Evolutionary conservation across 352 stramenopile genomes (phyloP), one percentile per base, ranked within the genome.

Genomic region (Phytopythium kandeliae): DNA sequence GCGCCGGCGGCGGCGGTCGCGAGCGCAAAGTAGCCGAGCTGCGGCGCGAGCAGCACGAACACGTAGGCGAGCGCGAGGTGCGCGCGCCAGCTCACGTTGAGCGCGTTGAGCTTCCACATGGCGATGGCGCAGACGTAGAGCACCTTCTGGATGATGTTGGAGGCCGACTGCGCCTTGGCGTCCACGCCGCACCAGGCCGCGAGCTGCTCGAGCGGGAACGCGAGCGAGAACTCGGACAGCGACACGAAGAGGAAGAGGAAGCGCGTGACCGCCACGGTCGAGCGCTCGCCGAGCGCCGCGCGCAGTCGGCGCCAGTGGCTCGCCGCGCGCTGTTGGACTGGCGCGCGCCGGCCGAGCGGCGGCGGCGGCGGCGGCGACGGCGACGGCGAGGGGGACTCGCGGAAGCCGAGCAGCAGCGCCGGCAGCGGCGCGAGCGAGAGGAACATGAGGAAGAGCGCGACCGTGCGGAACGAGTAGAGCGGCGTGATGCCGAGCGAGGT

Each of bases 171-270:
- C 2, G 71, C 45, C 49, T 74, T 77, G 46, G 67, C 49, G 7
- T 60, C 69, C 5, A 85, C 60, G 21, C 57, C 55, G 16, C 62
- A 80, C 55, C 76, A 74, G 33, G 57, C 55, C 19, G 76, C 63
- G 12, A 89, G 60, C 36, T 67, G 60, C 13, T 62, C 49, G 43
- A 78, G 56, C 3, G 73, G 63, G 47, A 79, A 86, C 26, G 56
- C 69, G 45, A 89, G 53, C 16, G 57, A 63, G 45, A 85, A 89
- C 53, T 86, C 72, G 36, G 70, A 71, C 57, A 83, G 65, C 51
- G 80, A 81, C 12, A 78, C 61, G 51, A 82, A 81, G 19, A 83
- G 40, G 35, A 69, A 69, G 48, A 89, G 67, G 49, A 89, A 89
- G 10, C 62, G 68, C 38, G 82, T 62, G 40, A 85, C 44, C 25